Conservation (phyloP, 1,284 basidiomycete genomes). For the Pholiota adiposa region DNA sequence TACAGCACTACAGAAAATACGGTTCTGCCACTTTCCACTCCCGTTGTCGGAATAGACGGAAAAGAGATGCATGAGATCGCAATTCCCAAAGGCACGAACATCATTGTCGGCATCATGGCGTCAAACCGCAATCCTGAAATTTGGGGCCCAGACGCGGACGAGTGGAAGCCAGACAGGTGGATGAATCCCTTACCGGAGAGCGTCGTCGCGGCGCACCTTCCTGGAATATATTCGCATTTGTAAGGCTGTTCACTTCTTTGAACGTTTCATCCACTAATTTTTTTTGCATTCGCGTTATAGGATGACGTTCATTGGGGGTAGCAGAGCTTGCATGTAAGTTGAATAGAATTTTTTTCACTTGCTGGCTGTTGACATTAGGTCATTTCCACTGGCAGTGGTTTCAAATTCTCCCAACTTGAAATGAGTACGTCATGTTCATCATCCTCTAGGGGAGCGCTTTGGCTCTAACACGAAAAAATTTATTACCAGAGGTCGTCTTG, state of each 20-base stretch:
- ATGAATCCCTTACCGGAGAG: conserved; percentile 17
- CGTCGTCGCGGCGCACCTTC: conserved; percentile 27
- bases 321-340: conserved; percentile 41
- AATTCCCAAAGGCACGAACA: conserved; percentile 20
- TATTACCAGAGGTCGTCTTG: conserved; percentile 25
- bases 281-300: conserved; percentile 25
- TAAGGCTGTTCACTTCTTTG: conserved; percentile 17
- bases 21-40: conserved; percentile 18
- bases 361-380: no score
- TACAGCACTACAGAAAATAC: conserved; percentile 12
- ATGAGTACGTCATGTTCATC: conserved; percentile 28
- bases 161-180: conserved; percentile 29
- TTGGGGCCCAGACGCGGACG: conserved; percentile 23
- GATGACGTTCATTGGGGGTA: conserved; percentile 49
- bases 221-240: conserved; percentile 41
- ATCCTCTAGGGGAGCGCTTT: background rate
- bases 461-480: background rate
- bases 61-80: conserved; percentile 18
- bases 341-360: no score
- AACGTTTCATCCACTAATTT: background rate
- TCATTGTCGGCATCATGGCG: conserved; percentile 19
- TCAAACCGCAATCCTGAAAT: conserved; percentile 19
- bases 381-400: no score
- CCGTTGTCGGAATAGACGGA: conserved; percentile 20
- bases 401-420: conserved; percentile 39